phyloP scores from a whole-genome alignment of 495 filamentous ascomycete genomes.

The Penicillium macrosclerotiorum region DNA sequence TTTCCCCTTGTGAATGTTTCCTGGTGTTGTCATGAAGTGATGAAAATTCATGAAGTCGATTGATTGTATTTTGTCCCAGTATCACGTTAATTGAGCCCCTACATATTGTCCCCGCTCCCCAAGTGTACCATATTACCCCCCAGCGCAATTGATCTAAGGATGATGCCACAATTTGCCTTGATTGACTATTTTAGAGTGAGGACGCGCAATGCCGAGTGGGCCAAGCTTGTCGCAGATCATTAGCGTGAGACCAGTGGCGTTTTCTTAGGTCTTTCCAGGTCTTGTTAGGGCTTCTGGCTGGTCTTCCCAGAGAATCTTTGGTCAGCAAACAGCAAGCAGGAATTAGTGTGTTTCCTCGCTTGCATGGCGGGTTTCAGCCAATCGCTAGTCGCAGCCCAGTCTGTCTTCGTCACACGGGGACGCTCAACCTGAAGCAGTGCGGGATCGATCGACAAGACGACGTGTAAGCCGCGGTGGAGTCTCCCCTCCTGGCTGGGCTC shows the following conservation, averaged over 20 bases:
- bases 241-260: slow-evolving; percentile 10
- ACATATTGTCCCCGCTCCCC: too few species aligned
- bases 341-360: background rate
- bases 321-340: too few species aligned
- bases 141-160: slow-evolving; percentile 6
- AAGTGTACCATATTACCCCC: slow-evolving; percentile 6
- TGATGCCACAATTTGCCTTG: background rate
- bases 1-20: slow-evolving; percentile 12
- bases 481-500: background rate
- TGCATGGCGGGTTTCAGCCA: background rate
- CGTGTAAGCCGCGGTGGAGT: slow-evolving; percentile 15
- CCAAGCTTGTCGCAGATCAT: slow-evolving; percentile 3
- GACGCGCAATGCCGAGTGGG: slow-evolving; percentile 9
- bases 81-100: slow-evolving; percentile 18
- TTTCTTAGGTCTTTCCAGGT: background rate
- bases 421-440: slow-evolving; percentile 12
- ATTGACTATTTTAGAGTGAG: slow-evolving; percentile 7
- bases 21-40: slow-evolving; percentile 7
- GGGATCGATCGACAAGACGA: slow-evolving; percentile 15
- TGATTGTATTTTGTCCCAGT: slow-evolving; percentile 6
- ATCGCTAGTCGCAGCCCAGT: background rate
- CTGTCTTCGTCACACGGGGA: background rate
- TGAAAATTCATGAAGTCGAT: slow-evolving; percentile 3
- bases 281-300: background rate
- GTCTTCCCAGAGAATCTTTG: background rate